Evolutionary conservation across 2,329 filamentous ascomycete species (phyloP), one percentile per base, ranked within the genome.

Genomic region (Colletotrichum cereale): DNA sequence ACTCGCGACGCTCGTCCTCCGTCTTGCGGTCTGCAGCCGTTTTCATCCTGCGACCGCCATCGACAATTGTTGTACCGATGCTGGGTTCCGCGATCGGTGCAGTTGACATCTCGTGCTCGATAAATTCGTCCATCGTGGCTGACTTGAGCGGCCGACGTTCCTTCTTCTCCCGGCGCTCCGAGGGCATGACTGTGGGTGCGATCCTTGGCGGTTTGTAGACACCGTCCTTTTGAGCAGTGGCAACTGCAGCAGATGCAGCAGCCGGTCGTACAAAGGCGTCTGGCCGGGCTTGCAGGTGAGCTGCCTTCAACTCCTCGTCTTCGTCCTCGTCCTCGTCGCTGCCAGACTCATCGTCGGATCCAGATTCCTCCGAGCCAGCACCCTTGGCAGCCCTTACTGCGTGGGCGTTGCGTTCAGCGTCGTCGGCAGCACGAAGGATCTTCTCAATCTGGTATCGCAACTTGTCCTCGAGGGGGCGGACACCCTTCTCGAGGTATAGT

Each of bases 381-480:
- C 50, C 77, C 12, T 80, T 81, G 4, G 80, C 81, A 3, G 77
- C 78, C 60, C 80, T 78, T 5, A 77, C 83, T 61, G 77, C 82
- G 57, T 81, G 79, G 8, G 81, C 80, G 6, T 78, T 79, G 42
- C 88, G 85, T 73, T 91, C 88, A 5, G 89, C 87, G 75, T 96
- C 92, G 73, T 97, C 93, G 44, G 95, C 95, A 0, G 94, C 93
- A 74, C 94, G 92, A 26, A 99, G 86, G 34, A 98, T 95, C 79
- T 97, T 96, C 81, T 98, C 96, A 77, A 99, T 94, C 80, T 98
- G 95, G 82, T 98, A 99, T 75, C 95, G 96, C 73, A 99, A 84
- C 76, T 95, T 93, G 75, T 92, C 92, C 82, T 99, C 97, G 21
- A 98, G 84, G 0, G 96, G 96, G 21, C 93, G 90, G 4, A 97